A percentile compares a stretch with the other conserved stretches of the same genome.
Evolutionary conservation across 2,329 filamentous ascomycete genomes (phyloP).

Genomic region (Verruconis gallopava): DNA sequence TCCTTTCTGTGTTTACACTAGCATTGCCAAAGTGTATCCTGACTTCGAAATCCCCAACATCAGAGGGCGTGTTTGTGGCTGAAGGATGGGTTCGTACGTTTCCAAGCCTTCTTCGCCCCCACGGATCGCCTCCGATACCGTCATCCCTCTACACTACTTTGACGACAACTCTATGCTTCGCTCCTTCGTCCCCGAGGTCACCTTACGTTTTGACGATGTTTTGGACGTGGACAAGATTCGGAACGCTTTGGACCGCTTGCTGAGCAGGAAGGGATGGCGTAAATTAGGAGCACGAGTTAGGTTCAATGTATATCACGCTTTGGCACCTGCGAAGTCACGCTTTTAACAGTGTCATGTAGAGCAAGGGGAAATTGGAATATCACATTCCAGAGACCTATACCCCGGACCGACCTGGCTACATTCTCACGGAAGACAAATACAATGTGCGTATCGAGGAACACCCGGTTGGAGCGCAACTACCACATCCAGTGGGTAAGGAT

Average conservation of each 20-base stretch:
- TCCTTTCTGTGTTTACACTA: no score
- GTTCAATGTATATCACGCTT: background rate
- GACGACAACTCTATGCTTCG: background rate
- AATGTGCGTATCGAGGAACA: background rate
- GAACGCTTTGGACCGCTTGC: background rate
- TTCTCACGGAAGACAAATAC: background rate
- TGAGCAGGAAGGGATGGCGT: background rate
- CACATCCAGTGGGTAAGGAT: background rate
- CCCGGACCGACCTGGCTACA: background rate
- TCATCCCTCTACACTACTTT: background rate
- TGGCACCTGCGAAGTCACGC: background rate
- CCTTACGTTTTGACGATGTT: slow-evolving; percentile 3
- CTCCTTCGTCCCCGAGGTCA: background rate
- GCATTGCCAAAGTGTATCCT: no score
- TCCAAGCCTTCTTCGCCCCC: no score
- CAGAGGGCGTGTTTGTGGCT: no score
- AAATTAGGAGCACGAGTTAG: background rate
- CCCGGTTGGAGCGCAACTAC: background rate
- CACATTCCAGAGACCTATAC: background rate
- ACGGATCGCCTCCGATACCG: no score
- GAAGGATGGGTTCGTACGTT: no score
- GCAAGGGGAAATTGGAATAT: background rate
- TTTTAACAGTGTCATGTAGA: background rate
- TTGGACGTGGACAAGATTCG: background rate
- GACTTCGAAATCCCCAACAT: no score